Evolutionary conservation across 108 stramenopile species (phyloP).

Genomic region (Cyclotella atomus): DNA sequence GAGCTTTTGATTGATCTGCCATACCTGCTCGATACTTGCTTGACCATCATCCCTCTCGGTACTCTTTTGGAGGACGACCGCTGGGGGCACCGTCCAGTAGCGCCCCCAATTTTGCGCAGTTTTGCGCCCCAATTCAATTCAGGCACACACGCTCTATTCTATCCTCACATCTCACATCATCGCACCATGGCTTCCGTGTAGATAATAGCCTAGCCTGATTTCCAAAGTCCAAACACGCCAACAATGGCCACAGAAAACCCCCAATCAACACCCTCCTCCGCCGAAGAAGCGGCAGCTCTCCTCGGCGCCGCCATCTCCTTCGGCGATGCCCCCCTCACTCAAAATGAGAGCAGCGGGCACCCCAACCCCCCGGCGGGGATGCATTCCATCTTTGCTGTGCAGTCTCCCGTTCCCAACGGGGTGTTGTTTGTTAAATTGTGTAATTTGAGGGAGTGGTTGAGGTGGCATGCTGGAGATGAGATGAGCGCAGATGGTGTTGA

Average conservation of each 20-base stretch:
- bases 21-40: no score
- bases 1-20: no score
- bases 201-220: no score
- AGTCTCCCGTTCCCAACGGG: conserved; percentile 71
- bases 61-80: no score
- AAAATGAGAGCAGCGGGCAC: conserved; percentile 5
- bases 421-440: conserved; percentile 67
- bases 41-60: no score
- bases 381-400: conserved; percentile 74
- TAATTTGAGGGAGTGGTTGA: conserved; percentile 64
- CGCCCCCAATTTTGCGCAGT: no score
- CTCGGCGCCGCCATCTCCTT: conserved; percentile 72
- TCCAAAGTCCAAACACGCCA: neutral
- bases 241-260: neutral
- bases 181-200: no score
- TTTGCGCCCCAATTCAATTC: no score
- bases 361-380: conserved; percentile 74
- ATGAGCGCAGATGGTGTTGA: conserved; percentile 21
- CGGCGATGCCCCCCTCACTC: conserved; percentile 27
- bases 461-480: conserved; percentile 44
- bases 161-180: no score
- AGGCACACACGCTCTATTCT: no score
- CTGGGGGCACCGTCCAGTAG: no score
- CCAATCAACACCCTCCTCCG: conserved; percentile 33
- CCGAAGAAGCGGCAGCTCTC: conserved; percentile 85